A percentile compares a stretch with the other conserved stretches of the same genome.
Evolutionary conservation across 2,329 filamentous ascomycete species (phyloP).

Genomic region (Coleophoma crateriformis): DNA sequence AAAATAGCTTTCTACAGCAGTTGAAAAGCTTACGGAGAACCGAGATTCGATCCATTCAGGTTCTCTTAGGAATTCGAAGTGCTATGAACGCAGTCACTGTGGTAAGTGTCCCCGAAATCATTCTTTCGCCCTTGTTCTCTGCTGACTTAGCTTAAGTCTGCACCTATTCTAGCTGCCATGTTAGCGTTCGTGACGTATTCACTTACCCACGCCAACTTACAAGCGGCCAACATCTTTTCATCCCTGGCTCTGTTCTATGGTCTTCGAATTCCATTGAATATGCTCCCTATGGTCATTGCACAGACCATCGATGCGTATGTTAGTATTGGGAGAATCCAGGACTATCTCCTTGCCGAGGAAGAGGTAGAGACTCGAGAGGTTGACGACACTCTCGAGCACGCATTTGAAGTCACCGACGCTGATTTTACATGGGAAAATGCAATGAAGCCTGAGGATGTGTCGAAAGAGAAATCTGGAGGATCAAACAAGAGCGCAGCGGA

Average conservation of each 20-base stretch:
- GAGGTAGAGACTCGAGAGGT: constrained; percentile 57
- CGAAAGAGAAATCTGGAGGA: constrained; percentile 26
- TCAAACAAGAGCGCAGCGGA: constrained; percentile 18
- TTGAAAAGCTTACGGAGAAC: constrained; percentile 49
- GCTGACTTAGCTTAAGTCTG: not conserved
- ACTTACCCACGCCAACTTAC: constrained; percentile 59
- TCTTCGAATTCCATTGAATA: constrained; percentile 81
- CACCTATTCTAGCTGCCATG: constrained; percentile 72
- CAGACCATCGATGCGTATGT: constrained; percentile 88
- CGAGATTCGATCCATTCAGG: constrained; percentile 66
- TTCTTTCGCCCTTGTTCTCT: not conserved
- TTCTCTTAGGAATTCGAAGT: constrained; percentile 64
- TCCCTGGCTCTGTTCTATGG: constrained; percentile 92
- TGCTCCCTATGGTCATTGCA: constrained; percentile 82
- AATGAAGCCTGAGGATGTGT: constrained; percentile 43
- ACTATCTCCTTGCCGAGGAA: constrained; percentile 84
- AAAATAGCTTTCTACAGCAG: constrained; percentile 54
- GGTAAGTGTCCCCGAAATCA: constrained; percentile 12
- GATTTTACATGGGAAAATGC: constrained; percentile 85
- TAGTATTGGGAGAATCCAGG: constrained; percentile 73
- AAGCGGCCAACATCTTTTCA: constrained; percentile 80
- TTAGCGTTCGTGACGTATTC: constrained; percentile 82
- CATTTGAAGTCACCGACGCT: constrained; percentile 66
- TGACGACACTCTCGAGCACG: constrained; percentile 49
- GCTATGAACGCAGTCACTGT: constrained; percentile 56